These are phyloP conservation scores for Vitis hybrid DNA, from an alignment of 177 flowering plant species.

Conservation along the genomic window DNA sequence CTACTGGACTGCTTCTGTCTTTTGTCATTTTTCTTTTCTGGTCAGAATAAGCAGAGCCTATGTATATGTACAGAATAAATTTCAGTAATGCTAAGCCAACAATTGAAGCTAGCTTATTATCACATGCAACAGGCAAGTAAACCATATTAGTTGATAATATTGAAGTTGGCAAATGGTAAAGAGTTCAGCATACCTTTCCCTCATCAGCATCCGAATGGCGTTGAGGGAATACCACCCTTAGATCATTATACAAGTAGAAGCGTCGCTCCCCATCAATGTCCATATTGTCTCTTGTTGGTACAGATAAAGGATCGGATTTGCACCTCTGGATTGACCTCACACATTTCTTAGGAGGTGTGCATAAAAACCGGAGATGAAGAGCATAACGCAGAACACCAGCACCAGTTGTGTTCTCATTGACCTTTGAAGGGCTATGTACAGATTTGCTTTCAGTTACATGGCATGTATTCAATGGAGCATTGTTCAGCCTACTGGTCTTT, in stretches of 20 bases:
- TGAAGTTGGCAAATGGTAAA: not conserved
- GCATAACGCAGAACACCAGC: slow-evolving; percentile 89
- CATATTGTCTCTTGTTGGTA: slow-evolving; percentile 25
- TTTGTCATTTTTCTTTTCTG: too few relatives aligned
- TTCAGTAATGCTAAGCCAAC: too few relatives aligned
- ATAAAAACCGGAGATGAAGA: slow-evolving; percentile 83
- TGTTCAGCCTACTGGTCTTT: slow-evolving; percentile 8
- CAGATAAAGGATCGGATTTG: slow-evolving; percentile 61
- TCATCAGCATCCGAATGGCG: slow-evolving; percentile 94
- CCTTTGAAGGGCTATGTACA: slow-evolving; percentile 42
- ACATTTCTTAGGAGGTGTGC: slow-evolving; percentile 56
- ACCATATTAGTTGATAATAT: not conserved
- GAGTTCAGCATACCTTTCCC: slow-evolving; percentile 70
- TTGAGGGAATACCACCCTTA: slow-evolving; percentile 93
- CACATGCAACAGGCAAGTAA: too few relatives aligned
- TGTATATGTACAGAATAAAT: too few relatives aligned
- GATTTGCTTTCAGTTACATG: slow-evolving; percentile 31
- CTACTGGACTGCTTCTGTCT: too few relatives aligned
- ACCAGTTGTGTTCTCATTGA: slow-evolving; percentile 44
- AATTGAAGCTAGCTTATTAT: too few relatives aligned
- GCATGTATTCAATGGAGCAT: slow-evolving; percentile 1
- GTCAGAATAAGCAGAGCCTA: too few relatives aligned
- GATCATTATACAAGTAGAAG: slow-evolving; percentile 81
- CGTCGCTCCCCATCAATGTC: slow-evolving; percentile 54
- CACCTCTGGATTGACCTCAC: slow-evolving; percentile 60